Percentiles rank a stretch among this genome's conserved stretches.
Conservation (phyloP, 495 filamentous ascomycete genomes). For the Penicillium cinerascens region DNA sequence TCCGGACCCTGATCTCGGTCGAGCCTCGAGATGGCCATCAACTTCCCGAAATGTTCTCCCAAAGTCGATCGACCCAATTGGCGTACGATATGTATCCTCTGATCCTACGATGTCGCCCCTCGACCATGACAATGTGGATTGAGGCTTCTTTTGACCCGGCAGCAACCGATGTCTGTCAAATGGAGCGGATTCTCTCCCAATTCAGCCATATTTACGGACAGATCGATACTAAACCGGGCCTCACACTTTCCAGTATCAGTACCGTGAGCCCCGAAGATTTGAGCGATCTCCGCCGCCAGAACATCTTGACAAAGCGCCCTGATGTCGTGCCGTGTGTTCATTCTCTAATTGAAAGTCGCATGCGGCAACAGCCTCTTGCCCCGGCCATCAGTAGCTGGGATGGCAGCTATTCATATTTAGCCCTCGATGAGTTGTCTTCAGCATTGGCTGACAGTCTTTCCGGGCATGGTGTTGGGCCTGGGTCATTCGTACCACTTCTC, state of each 20-base stretch:
- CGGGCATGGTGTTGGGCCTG: not conserved
- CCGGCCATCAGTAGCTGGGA: constrained; percentile 1
- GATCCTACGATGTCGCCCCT: constrained; percentile 40
- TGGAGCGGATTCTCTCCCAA: not conserved
- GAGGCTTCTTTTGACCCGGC: not conserved
- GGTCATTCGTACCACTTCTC: not conserved
- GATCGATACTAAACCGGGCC: not conserved
- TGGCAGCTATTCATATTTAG: not conserved
- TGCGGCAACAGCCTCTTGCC: not conserved
- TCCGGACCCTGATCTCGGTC: constrained; percentile 32
- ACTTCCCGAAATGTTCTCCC: constrained; percentile 2
- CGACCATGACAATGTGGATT: not conserved
- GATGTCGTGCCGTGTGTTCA: not conserved
- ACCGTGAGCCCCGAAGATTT: not conserved
- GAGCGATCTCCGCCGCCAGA: not conserved
- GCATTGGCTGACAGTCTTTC: not conserved
- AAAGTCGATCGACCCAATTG: constrained; percentile 6
- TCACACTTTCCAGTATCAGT: not conserved
- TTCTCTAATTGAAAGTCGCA: not conserved
- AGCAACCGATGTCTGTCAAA: not conserved
- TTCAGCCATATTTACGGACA: not conserved
- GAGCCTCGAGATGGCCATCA: constrained; percentile 11
- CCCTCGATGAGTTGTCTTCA: not conserved
- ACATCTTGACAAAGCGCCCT: not conserved
- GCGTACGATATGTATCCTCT: constrained; percentile 17